These are phyloP conservation scores for Trichophaea hybrida DNA, from an alignment of 2,329 filamentous ascomycete genomes.

Conservation along the genomic window DNA sequence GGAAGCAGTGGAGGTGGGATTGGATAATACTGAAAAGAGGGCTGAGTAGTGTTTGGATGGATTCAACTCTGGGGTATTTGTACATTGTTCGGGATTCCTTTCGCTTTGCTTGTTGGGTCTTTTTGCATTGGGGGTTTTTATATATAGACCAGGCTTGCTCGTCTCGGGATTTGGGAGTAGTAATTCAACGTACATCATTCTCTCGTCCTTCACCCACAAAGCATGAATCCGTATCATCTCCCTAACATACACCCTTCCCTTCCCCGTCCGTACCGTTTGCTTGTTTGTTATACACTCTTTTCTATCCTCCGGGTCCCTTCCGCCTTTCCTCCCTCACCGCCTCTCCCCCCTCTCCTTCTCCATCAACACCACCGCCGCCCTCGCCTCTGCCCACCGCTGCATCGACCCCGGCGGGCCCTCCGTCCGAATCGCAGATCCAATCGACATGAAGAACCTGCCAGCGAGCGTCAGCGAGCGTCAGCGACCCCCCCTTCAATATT, in stretches of 20 bases:
- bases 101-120: not conserved
- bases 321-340: not conserved
- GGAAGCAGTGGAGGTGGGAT: too few species aligned
- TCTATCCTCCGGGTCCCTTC: not conserved
- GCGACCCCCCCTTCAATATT: not conserved
- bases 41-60: not conserved
- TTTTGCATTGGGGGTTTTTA: not conserved
- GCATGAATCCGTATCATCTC: not conserved
- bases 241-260: too few species aligned
- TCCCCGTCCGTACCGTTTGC: too few species aligned
- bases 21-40: too few species aligned
- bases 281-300: not conserved
- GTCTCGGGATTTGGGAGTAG: too few species aligned
- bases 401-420: constrained; percentile 36
- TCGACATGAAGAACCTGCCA: constrained; percentile 90
- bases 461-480: not conserved
- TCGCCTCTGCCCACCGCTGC: not conserved
- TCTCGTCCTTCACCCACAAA: not conserved
- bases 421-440: constrained; percentile 88
- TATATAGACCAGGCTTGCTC: too few species aligned
- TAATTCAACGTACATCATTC: too few species aligned
- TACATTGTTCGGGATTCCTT: not conserved
- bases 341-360: not conserved
- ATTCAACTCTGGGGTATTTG: not conserved
- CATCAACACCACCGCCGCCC: not conserved